Base-by-base conservation (phyloP, 192 early-diverging fungal genomes). In the Anaeromyces robustus region DNA sequence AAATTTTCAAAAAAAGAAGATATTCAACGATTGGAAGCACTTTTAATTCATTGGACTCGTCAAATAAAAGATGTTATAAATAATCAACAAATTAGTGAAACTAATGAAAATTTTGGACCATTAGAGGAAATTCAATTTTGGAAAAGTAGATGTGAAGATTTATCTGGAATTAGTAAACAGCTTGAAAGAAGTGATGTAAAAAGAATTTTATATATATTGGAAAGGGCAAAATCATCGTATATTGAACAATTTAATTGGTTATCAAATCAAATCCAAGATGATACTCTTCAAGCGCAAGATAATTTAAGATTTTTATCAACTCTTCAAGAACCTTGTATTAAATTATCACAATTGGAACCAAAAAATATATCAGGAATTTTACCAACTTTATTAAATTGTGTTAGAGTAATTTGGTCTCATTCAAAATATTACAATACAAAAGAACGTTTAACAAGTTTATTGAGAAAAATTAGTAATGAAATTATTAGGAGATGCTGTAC, bases 61-160 rank as follows among this genome's bases (percentile, higher is more conserved):
- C 90, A 92, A 80, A 91, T 92, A 80, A 92, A 92, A 81, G 90
- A 92, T 41, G 90, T 92, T 77, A 84, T 92, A 77, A 92, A 91
- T 82, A 87, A 87, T 59, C 90, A 92, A 79, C 90, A 92, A 82
- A 87, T 79, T 81, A 84, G 29, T 52, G 83, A 85, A 26, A 77
- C 77, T 18, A 82, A 86, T 34, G 90, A 92, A 81, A 92, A 88
- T 82, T 87, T 87, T 3, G 90, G 90, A 14, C 90, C 90, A 12
- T 81, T 91, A 77, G 90, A 92, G 77, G 90, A 92, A 79, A 91
- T 92, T 80, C 87, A 89, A 41, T 92, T 92, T 77, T 92, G 90
- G 90, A 59, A 87, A 32, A 86, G 82, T 34, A 81, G 90, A 4
- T 92, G 90, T 81, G 89, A 90, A 29, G 90, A 92, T 81, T 81